Conservation (phyloP, 1,284 basidiomycete genomes). For the Cryptococcus jaspeensis region DNA sequence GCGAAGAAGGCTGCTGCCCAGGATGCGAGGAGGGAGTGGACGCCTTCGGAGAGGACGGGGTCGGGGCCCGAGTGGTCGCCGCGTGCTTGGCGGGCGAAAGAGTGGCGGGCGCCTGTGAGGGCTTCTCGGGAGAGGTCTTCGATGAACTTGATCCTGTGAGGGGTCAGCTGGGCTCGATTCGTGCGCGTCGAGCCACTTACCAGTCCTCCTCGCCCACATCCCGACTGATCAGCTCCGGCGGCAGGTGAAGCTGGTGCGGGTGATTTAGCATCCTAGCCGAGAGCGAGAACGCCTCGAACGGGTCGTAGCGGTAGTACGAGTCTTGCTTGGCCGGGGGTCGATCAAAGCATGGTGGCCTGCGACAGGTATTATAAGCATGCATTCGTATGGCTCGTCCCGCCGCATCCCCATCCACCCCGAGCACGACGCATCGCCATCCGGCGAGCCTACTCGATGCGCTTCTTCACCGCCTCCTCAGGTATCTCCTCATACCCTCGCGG, state of each 20-base stretch:
- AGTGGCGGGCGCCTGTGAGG: constrained; percentile 20
- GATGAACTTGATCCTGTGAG: constrained; percentile 33
- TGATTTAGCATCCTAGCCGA: constrained; percentile 29
- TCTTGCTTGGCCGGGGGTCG: constrained; percentile 34
- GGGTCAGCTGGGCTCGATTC: not conserved
- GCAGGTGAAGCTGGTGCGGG: constrained; percentile 35
- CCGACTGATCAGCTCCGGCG: constrained; percentile 33
- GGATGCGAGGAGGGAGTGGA: constrained; percentile 30
- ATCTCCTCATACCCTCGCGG: constrained; percentile 10
- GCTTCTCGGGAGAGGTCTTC: constrained; percentile 35
- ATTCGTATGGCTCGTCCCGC: not conserved
- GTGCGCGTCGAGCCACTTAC: constrained; percentile 18
- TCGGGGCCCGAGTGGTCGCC: constrained; percentile 18
- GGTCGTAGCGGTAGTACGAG: constrained; percentile 35
- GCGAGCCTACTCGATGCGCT: constrained; percentile 1
- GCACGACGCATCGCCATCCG: not conserved
- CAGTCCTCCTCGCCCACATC: constrained; percentile 40
- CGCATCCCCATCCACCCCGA: not conserved
- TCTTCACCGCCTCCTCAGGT: constrained; percentile 3
- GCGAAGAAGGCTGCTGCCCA: constrained; percentile 42
- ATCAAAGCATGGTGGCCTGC: constrained; percentile 40
- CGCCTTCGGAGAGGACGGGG: constrained; percentile 30
- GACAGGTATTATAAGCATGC: constrained; percentile 7
- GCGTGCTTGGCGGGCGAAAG: constrained; percentile 1
- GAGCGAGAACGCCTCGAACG: constrained; percentile 37